A percentile compares a stretch with the other conserved stretches of the same genome.
Evolutionary conservation across 371 early-diverging fungal species (phyloP).

Genomic region (Thermomucor indicae-seudaticae): DNA sequence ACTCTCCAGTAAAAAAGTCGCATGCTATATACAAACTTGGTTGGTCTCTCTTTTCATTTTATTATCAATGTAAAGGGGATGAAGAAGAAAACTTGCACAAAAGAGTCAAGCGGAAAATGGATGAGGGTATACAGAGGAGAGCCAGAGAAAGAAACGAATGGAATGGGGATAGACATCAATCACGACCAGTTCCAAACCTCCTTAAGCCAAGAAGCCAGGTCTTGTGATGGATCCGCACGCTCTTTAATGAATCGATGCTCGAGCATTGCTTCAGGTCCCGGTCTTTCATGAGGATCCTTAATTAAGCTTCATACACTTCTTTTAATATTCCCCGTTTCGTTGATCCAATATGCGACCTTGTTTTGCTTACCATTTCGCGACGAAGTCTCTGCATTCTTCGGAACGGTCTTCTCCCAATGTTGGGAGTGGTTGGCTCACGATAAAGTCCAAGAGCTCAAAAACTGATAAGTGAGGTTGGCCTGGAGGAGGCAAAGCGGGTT

Average conservation of each 20-base stretch:
- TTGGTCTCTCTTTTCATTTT: no score
- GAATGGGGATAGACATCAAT: not conserved
- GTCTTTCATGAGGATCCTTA: slow-evolving; percentile 71
- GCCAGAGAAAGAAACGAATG: not conserved
- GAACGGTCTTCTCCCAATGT: slow-evolving; percentile 62
- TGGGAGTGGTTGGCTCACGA: slow-evolving; percentile 87
- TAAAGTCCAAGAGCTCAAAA: slow-evolving; percentile 89
- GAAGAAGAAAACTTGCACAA: no score
- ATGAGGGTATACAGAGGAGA: slow-evolving; percentile 9
- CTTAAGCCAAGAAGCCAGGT: slow-evolving; percentile 44
- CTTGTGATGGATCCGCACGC: slow-evolving; percentile 32
- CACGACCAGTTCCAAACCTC: slow-evolving; percentile 50
- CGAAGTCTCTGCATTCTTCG: slow-evolving; percentile 74
- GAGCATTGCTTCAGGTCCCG: slow-evolving; percentile 72
- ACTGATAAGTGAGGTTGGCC: slow-evolving; percentile 66
- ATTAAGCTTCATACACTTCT: slow-evolving; percentile 45
- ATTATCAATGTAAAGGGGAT: no score
- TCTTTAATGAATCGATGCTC: slow-evolving; percentile 53
- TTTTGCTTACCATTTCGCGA: slow-evolving; percentile 69
- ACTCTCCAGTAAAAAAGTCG: no score
- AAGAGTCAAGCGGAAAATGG: no score
- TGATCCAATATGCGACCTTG: no score
- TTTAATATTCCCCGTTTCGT: no score
- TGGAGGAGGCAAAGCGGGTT: slow-evolving; percentile 82
- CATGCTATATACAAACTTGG: no score